Conservation (phyloP, 225 moss, liverwort and hornwort genomes). For the Ulota crispa region DNA sequence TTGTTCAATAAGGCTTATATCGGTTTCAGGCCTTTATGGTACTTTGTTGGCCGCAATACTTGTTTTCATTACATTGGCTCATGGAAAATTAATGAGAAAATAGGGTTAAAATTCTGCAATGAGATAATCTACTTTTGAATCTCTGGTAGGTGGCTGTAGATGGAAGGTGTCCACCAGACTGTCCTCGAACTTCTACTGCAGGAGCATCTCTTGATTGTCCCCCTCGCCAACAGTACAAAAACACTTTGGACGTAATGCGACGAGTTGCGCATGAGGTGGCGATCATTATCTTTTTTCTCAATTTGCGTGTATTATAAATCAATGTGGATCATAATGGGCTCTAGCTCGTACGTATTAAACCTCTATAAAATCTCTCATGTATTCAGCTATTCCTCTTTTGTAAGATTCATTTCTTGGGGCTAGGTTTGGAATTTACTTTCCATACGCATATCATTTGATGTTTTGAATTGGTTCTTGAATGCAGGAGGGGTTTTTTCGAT, state of each 20-base stretch:
- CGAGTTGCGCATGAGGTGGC: slow-evolving; percentile 49
- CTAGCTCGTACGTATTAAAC: background rate
- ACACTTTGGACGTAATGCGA: slow-evolving; percentile 55
- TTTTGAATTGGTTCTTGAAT: slow-evolving; percentile 19
- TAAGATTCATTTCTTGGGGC: background rate
- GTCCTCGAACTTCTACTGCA: slow-evolving; percentile 37
- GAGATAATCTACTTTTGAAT: slow-evolving; percentile 3
- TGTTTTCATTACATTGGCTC: background rate
- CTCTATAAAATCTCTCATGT: background rate
- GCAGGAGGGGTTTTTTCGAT: slow-evolving; percentile 59
- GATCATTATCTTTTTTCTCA: slow-evolving; percentile 6
- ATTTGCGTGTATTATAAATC: background rate
- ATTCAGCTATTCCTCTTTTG: background rate
- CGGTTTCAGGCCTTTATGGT: background rate
- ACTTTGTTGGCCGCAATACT: background rate
- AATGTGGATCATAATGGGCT: background rate
- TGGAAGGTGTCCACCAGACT: slow-evolving; percentile 55
- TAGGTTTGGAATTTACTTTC: background rate
- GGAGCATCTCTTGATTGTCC: slow-evolving; percentile 41
- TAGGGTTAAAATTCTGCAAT: background rate
- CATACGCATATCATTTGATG: background rate
- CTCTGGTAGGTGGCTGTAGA: slow-evolving; percentile 40
- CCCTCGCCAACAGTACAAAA: slow-evolving; percentile 42
- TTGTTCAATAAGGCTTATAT: too few relatives aligned
- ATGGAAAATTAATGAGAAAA: background rate